Conservation (phyloP, 2,329 filamentous ascomycete species). For the Penicillium sp. region DNA sequence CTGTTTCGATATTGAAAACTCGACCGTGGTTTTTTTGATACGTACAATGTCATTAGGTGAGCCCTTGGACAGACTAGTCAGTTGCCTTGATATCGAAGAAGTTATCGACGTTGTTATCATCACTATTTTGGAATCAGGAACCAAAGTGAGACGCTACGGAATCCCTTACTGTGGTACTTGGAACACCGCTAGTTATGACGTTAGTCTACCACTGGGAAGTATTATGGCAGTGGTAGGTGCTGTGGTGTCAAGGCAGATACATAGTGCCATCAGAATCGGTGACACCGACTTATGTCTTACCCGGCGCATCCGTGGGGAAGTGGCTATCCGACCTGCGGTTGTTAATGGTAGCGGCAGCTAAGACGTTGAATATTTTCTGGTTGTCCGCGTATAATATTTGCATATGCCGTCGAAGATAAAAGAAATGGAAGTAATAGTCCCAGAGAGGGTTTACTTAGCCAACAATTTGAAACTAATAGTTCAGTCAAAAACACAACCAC, state of each 20-base stretch:
- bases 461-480: background rate
- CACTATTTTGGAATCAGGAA: background rate
- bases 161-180: background rate
- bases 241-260: too few species aligned
- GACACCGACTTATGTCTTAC: constrained; percentile 49
- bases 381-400: constrained; percentile 33
- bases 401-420: constrained; percentile 48
- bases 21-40: background rate
- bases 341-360: constrained; percentile 42
- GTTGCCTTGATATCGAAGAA: background rate
- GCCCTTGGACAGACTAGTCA: background rate
- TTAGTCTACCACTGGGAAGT: background rate
- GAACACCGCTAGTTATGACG: background rate
- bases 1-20: background rate
- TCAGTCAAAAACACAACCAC: background rate
- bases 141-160: background rate
- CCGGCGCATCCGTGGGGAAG: constrained; percentile 33
- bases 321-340: constrained; percentile 49
- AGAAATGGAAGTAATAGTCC: constrained; percentile 52
- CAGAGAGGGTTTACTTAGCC: background rate
- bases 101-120: background rate
- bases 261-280: background rate
- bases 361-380: constrained; percentile 34
- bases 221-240: background rate
- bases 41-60: background rate